These are phyloP conservation scores for Scalesia atractyloides DNA, from an alignment of 129 eudicot species.

Conservation along the genomic window DNA sequence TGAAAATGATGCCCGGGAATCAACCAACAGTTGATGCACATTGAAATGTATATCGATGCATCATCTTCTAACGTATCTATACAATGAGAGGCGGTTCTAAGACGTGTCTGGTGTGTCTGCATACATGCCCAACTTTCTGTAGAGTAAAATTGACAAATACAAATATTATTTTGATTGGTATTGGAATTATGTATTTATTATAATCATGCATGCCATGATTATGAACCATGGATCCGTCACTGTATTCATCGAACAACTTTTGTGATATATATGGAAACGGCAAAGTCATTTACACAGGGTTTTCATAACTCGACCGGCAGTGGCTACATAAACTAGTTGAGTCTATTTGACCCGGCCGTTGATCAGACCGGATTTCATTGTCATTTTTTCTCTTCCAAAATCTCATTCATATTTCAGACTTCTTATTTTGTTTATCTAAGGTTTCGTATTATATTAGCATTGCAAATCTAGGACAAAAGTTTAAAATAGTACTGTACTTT, in stretches of 20 bases:
- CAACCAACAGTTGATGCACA: slow-evolving; percentile 7
- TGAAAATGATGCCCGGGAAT: slow-evolving; percentile 5
- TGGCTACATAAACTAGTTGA: too few relatives aligned
- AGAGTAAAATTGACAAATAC: background rate
- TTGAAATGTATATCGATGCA: background rate
- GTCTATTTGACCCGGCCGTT: too few relatives aligned
- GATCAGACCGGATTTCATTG: too few relatives aligned
- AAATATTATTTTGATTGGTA: background rate
- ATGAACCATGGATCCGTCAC: background rate
- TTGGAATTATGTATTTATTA: background rate
- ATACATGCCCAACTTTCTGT: slow-evolving; percentile 1
- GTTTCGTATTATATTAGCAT: too few relatives aligned
- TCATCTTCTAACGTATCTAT: background rate
- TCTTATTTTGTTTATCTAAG: too few relatives aligned
- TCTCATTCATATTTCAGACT: too few relatives aligned
- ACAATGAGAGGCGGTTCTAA: background rate
- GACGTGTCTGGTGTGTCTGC: background rate
- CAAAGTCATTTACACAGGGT: background rate
- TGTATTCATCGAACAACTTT: background rate
- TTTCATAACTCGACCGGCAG: too few relatives aligned
- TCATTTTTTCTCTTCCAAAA: too few relatives aligned
- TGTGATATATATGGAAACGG: slow-evolving; percentile 3
- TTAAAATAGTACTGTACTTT: too few relatives aligned
- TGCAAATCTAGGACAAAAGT: too few relatives aligned
- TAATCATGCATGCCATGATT: background rate